phyloP scores from a whole-genome alignment of 257 asterid genomes.

The Leptodermis oblonga region DNA sequence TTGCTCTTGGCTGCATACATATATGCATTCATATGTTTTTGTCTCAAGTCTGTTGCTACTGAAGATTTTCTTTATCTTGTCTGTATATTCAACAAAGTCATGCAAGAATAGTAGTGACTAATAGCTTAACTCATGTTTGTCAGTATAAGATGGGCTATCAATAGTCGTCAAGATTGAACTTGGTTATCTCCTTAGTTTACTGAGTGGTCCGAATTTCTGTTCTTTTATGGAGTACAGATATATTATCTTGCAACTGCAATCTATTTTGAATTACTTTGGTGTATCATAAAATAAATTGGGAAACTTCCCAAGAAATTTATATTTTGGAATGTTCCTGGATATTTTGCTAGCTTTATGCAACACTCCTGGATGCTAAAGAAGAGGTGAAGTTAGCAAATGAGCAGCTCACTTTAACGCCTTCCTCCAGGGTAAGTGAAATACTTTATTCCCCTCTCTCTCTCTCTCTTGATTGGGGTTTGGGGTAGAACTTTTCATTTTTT shows the following conservation, averaged over 20 bases:
- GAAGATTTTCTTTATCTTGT: background rate
- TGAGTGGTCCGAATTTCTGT: background rate
- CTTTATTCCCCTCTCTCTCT: background rate
- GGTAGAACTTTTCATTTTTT: background rate
- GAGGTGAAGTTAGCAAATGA: slow-evolving; percentile 61
- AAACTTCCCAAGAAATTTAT: background rate
- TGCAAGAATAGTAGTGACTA: background rate
- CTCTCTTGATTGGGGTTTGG: background rate
- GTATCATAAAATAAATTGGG: background rate
- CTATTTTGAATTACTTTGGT: background rate
- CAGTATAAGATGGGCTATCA: background rate
- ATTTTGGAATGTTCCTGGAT: slow-evolving; percentile 7
- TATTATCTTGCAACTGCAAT: background rate
- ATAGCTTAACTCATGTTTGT: background rate
- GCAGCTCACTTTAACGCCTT: slow-evolving; percentile 40
- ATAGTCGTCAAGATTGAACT: background rate
- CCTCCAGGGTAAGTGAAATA: slow-evolving; percentile 32
- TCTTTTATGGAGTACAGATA: background rate
- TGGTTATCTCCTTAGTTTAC: background rate
- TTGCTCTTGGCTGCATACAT: background rate
- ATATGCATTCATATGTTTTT: background rate
- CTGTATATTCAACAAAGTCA: background rate
- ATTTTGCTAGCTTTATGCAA: slow-evolving; percentile 56
- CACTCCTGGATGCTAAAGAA: slow-evolving; percentile 53
- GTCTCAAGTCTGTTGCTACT: background rate